phyloP scores from a whole-genome alignment of 768 basidiomycete genomes.

The Tricholoma bakamatsutake region DNA sequence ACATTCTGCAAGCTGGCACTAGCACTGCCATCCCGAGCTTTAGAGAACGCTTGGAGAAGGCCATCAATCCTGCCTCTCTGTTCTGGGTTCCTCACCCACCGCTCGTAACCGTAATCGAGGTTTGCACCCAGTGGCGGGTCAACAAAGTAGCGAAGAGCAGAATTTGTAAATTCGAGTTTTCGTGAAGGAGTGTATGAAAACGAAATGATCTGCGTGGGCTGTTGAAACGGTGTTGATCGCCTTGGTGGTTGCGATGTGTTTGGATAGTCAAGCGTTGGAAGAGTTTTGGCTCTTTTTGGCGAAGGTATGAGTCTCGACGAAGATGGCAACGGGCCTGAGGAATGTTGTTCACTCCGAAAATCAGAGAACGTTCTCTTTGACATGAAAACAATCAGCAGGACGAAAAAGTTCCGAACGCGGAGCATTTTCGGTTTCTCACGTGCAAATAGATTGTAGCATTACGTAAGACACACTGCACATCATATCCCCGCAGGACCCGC shows the following conservation, averaged over 20 bases:
- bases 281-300: background rate
- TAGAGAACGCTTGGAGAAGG: slow-evolving; percentile 53
- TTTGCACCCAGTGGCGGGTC: slow-evolving; percentile 62
- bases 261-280: slow-evolving; percentile 15
- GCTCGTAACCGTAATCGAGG: slow-evolving; percentile 65
- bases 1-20: slow-evolving; percentile 33
- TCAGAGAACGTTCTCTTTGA: slow-evolving; percentile 15
- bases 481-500: too few relatives aligned
- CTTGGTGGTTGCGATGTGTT: slow-evolving; percentile 9
- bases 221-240: slow-evolving; percentile 50
- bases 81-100: slow-evolving; percentile 64
- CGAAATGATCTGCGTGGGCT: slow-evolving; percentile 60
- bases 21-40: slow-evolving; percentile 30
- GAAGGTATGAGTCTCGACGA: background rate
- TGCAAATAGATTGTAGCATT: too few relatives aligned
- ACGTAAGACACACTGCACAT: too few relatives aligned
- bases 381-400: slow-evolving; percentile 3
- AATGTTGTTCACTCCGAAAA: slow-evolving; percentile 6
- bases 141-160: slow-evolving; percentile 66
- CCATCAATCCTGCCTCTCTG: slow-evolving; percentile 62
- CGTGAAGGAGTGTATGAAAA: slow-evolving; percentile 65
- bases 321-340: background rate
- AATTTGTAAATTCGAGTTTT: slow-evolving; percentile 57
- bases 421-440: too few relatives aligned
- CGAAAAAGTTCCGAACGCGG: too few relatives aligned